phyloP scores from a whole-genome alignment of 1,284 basidiomycete species.

The Mycosarcoma maydis region DNA sequence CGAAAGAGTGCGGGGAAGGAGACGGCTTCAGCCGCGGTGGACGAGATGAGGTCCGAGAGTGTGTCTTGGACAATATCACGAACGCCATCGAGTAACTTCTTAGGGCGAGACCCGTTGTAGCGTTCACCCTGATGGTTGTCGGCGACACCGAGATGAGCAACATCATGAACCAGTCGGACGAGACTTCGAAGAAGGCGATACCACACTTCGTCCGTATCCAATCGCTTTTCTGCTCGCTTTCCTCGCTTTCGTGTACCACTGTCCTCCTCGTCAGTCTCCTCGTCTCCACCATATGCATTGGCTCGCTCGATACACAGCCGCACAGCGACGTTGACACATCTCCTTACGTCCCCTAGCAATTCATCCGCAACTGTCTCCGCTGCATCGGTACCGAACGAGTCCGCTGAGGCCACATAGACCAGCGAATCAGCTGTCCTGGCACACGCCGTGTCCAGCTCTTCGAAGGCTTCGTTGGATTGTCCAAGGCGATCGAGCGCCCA shows the following conservation, averaged over 20 bases:
- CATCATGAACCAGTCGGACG: slow-evolving; percentile 77
- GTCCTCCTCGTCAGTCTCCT: slow-evolving; percentile 44
- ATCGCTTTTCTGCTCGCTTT: neutral
- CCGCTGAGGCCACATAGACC: slow-evolving; percentile 12
- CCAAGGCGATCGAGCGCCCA: slow-evolving; percentile 81
- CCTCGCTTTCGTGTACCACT: neutral
- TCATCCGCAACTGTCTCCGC: slow-evolving; percentile 8
- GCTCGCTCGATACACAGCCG: slow-evolving; percentile 43
- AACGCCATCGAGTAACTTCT: slow-evolving; percentile 24
- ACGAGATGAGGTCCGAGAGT: slow-evolving; percentile 83
- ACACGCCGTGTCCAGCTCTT: slow-evolving; percentile 45
- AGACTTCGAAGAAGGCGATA: slow-evolving; percentile 83
- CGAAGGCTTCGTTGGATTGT: slow-evolving; percentile 71
- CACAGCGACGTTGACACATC: slow-evolving; percentile 44
- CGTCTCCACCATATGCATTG: slow-evolving; percentile 25
- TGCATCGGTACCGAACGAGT: neutral
- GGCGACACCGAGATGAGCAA: slow-evolving; percentile 14
- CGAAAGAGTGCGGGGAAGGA: slow-evolving; percentile 93
- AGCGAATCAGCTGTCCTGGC: slow-evolving; percentile 54
- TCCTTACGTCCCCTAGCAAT: slow-evolving; percentile 26
- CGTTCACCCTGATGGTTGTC: neutral
- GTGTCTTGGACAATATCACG: slow-evolving; percentile 82
- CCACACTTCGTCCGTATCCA: slow-evolving; percentile 85
- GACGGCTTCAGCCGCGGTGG: slow-evolving; percentile 80
- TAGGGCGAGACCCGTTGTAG: neutral